Base-by-base conservation (phyloP, 192 early-diverging fungal genomes). In the Fimicolochytrium jonesii region DNA sequence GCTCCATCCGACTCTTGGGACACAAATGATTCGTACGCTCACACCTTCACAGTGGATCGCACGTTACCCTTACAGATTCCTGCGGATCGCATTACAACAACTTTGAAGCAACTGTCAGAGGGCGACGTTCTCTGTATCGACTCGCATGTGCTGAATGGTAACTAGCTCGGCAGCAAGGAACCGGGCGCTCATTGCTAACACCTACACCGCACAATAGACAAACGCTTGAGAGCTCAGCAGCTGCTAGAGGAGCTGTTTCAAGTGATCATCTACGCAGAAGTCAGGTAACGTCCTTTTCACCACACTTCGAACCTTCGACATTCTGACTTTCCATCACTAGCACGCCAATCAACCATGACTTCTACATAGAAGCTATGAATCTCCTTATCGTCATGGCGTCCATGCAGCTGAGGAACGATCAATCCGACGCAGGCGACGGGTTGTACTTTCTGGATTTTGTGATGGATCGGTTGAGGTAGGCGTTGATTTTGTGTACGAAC, bases 361-460 rank as follows among this genome's bases (percentile, higher is more conserved):
- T 86, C 66, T 89, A 89, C 65, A 55, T 81, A 18, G 86, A 89
- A 67, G 64, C 72, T 0, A 64, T 87, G 13, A 89, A 89, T 53
- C 65, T 76, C 10, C 43, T 88, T 10, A 71, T 87, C 29, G 85
- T 86, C 3, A 68, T 89, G 59, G 62, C 78, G 2, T 86, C 86
- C 0, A 84, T 78, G 3, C 87, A 89, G 56, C 53, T 89, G 25
- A 78, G 81, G n/a, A 69, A 72, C 11, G 4, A 59, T 9, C 54
- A 54, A 5, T 37, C 80, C 15, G 66, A 67, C 20, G 39, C 67
- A 18, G 61, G 29, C 11, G 78, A 39, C 68, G 72, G 51, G 4
- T 72, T 85, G 59, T 87, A 86, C 49, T 90, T 88, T 76, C 63
- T 88, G 54, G 79, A 84, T 48, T 56, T 90, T n/a, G 53, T 85